Evolutionary conservation across 768 basidiomycete genomes (phyloP).

Genomic region (Tubosaeta brunneosetosa): DNA sequence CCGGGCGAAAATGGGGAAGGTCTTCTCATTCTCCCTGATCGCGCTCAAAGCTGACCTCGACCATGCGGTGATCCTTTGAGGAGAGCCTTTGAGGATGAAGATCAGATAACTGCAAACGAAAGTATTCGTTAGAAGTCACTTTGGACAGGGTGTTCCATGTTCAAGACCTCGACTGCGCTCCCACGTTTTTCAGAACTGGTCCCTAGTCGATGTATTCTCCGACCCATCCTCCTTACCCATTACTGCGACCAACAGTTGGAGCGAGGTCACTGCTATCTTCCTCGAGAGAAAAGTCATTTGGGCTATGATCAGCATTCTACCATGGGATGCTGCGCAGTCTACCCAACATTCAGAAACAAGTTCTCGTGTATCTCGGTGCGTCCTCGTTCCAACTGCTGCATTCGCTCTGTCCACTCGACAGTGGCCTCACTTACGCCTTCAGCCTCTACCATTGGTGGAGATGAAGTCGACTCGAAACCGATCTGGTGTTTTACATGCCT

Average conservation of each 20-base stretch:
- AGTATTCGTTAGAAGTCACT: background rate
- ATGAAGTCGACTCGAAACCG: slow-evolving; percentile 74
- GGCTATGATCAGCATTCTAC: slow-evolving; percentile 80
- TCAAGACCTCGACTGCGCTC: background rate
- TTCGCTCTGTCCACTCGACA: slow-evolving; percentile 65
- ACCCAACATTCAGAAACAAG: slow-evolving; percentile 65
- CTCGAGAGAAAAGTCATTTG: slow-evolving; percentile 73
- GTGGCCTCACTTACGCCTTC: slow-evolving; percentile 64
- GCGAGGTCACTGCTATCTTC: slow-evolving; percentile 83
- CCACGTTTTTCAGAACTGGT: too few species aligned
- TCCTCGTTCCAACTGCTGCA: slow-evolving; percentile 55
- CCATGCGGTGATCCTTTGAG: background rate
- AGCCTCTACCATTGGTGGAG: slow-evolving; percentile 50
- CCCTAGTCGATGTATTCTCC: too few species aligned
- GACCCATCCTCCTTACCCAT: too few species aligned
- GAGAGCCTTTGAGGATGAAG: slow-evolving; percentile 2
- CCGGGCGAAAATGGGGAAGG: slow-evolving; percentile 33
- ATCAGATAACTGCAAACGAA: background rate
- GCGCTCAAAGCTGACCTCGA: slow-evolving; percentile 19
- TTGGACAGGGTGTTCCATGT: slow-evolving; percentile 11
- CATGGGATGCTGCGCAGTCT: slow-evolving; percentile 43
- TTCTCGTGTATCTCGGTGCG: slow-evolving; percentile 77
- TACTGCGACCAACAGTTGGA: too few species aligned
- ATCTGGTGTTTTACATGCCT: slow-evolving; percentile 89
- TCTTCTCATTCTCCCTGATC: slow-evolving; percentile 30